These are phyloP conservation scores for Ustilago crameri DNA, from an alignment of 1,284 basidiomycete species.

Conservation along the genomic window DNA sequence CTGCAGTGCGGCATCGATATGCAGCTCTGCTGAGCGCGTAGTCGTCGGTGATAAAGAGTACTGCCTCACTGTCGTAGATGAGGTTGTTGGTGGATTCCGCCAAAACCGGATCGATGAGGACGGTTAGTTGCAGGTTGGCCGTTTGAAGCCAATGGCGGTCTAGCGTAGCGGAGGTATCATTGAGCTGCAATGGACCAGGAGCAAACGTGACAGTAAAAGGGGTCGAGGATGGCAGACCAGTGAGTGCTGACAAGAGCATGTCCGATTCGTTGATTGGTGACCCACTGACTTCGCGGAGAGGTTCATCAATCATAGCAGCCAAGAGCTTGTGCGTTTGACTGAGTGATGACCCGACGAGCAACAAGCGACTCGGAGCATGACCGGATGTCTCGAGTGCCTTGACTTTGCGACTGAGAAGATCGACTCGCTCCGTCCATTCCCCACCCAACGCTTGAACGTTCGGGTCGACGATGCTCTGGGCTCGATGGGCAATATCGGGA, in stretches of 20 bases:
- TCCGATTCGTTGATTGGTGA: slow-evolving; percentile 12
- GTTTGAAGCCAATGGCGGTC: slow-evolving; percentile 51
- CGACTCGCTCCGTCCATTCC: slow-evolving; percentile 22
- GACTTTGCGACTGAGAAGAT: slow-evolving; percentile 15
- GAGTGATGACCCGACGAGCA: slow-evolving; percentile 30
- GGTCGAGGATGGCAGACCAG: background rate
- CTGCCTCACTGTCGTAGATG: slow-evolving; percentile 50
- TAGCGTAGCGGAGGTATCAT: slow-evolving; percentile 6
- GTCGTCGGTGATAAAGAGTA: slow-evolving; percentile 44
- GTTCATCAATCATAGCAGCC: slow-evolving; percentile 45
- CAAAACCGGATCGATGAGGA: slow-evolving; percentile 29
- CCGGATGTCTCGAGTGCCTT: background rate
- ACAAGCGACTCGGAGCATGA: slow-evolving; percentile 12
- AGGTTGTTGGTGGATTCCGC: slow-evolving; percentile 25
- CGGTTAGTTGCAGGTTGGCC: slow-evolving; percentile 29
- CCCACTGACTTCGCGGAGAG: slow-evolving; percentile 36
- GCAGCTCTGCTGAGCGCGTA: slow-evolving; percentile 35
- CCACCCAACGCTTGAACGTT: slow-evolving; percentile 2
- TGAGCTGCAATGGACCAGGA: slow-evolving; percentile 14
- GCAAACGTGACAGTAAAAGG: slow-evolving; percentile 31
- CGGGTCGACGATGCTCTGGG: slow-evolving; percentile 21
- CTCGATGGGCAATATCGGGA: slow-evolving; percentile 10
- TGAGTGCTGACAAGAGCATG: slow-evolving; percentile 7
- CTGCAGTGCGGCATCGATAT: slow-evolving; percentile 13
- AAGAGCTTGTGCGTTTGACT: slow-evolving; percentile 37